Percentiles rank a stretch among this genome's conserved stretches.
These are phyloP conservation scores for Pharnaceum exiguum DNA, from an alignment of 148 eudicot species.

Conservation along the genomic window DNA sequence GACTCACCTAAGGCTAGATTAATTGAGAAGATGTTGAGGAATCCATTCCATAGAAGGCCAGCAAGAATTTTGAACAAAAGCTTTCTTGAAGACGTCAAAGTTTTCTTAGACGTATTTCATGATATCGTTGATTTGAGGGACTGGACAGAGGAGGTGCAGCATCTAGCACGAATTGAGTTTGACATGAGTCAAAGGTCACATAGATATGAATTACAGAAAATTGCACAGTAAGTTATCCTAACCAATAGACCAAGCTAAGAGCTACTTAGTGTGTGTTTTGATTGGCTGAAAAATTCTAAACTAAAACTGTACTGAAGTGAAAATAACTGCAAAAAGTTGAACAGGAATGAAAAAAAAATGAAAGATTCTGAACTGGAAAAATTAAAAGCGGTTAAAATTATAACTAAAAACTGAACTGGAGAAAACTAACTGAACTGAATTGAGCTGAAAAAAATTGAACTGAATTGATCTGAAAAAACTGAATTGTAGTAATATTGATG, in stretches of 20 bases:
- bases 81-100: conserved; percentile 10
- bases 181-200: neutral
- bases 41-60: conserved; percentile 37
- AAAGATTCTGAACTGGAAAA: too few species aligned
- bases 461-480: too few species aligned
- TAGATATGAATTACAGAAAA: conserved; percentile 7
- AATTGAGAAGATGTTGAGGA: neutral
- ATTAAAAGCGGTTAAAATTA: too few species aligned
- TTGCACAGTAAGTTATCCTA: conserved; percentile 8
- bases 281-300: too few species aligned
- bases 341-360: too few species aligned
- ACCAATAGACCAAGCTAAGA: neutral
- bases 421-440: too few species aligned
- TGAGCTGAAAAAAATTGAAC: too few species aligned
- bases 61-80: conserved; percentile 20
- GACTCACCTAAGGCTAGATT: neutral
- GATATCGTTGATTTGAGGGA: neutral
- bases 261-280: too few species aligned
- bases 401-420: too few species aligned
- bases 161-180: conserved; percentile 25
- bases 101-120: conserved; percentile 2
- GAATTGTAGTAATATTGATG: too few species aligned
- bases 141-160: conserved; percentile 26
- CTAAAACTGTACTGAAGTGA: neutral
- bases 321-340: too few species aligned